Evolutionary conservation across 768 basidiomycete genomes (phyloP).

Genomic region (Trametes sanguinea): DNA sequence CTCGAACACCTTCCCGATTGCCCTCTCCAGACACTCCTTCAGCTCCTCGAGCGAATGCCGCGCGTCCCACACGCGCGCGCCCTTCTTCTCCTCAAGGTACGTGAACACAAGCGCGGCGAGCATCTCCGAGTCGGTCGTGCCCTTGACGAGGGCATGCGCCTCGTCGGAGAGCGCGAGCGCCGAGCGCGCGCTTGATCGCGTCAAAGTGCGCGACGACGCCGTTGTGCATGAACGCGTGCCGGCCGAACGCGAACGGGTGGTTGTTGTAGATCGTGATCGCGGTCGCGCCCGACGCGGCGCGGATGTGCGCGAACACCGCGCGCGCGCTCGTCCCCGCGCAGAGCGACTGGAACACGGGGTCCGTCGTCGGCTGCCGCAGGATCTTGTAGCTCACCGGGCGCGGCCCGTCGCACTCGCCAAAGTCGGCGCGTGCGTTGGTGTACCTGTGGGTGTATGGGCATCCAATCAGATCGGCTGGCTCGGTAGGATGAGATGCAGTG

Average conservation of each 20-base stretch:
- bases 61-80: slow-evolving; percentile 26
- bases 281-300: slow-evolving; percentile 30
- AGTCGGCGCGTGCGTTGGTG: slow-evolving; percentile 24
- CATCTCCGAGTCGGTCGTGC: slow-evolving; percentile 35
- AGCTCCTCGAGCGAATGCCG: slow-evolving; percentile 30
- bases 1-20: slow-evolving; percentile 30
- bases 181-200: slow-evolving; percentile 21
- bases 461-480: not conserved
- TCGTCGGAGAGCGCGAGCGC: slow-evolving; percentile 21
- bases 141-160: slow-evolving; percentile 28
- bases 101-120: slow-evolving; percentile 37
- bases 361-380: slow-evolving; percentile 30
- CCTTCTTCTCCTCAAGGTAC: slow-evolving; percentile 28
- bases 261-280: slow-evolving; percentile 30
- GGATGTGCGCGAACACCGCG: slow-evolving; percentile 35
- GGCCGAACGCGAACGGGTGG: slow-evolving; percentile 34
- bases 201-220: slow-evolving; percentile 32
- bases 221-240: slow-evolving; percentile 36
- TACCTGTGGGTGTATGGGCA: slow-evolving; percentile 19
- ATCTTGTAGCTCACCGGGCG: slow-evolving; percentile 30
- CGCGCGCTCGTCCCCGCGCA: slow-evolving; percentile 30
- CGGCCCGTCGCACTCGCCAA: slow-evolving; percentile 29
- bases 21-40: slow-evolving; percentile 26
- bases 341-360: slow-evolving; percentile 30
- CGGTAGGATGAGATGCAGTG: not conserved